A percentile compares a stretch with the other conserved stretches of the same genome.
Evolutionary conservation across 2,329 filamentous ascomycete genomes (phyloP).

Genomic region (Aspergillus awamori): DNA sequence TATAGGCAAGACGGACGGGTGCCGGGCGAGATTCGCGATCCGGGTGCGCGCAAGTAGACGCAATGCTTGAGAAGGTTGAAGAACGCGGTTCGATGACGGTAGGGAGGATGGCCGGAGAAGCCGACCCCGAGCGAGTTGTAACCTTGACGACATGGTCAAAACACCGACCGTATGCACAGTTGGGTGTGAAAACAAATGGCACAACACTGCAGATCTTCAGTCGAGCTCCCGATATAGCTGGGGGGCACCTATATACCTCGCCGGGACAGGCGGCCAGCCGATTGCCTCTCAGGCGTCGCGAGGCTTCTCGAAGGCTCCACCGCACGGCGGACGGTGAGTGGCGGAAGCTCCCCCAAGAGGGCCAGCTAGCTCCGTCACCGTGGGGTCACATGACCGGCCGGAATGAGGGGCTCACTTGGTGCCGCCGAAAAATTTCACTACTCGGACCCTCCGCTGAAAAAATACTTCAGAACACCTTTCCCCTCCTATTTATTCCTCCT

Average conservation of each 20-base stretch:
- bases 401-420: constrained; percentile 27
- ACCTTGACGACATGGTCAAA: constrained; percentile 37
- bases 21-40: constrained; percentile 13
- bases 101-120: constrained; percentile 32
- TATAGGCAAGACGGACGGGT: constrained; percentile 22
- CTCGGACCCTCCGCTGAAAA: constrained; percentile 29
- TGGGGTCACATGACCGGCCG: constrained; percentile 34
- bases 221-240: background rate
- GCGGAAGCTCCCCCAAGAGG: constrained; percentile 31
- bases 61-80: constrained; percentile 25
- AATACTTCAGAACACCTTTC: constrained; percentile 36
- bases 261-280: constrained; percentile 1
- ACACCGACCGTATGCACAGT: background rate
- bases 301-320: constrained; percentile 42
- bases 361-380: constrained; percentile 32
- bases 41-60: constrained; percentile 24
- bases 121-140: constrained; percentile 35
- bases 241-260: constrained; percentile 14
- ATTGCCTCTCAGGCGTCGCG: constrained; percentile 17
- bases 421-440: constrained; percentile 27
- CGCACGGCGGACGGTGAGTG: constrained; percentile 29
- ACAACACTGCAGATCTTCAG: background rate
- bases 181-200: background rate
- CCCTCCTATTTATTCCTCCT: constrained; percentile 30
- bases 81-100: constrained; percentile 22